Evolutionary conservation across 192 early-diverging fungal species (phyloP).

Genomic region (Podila epigama): DNA sequence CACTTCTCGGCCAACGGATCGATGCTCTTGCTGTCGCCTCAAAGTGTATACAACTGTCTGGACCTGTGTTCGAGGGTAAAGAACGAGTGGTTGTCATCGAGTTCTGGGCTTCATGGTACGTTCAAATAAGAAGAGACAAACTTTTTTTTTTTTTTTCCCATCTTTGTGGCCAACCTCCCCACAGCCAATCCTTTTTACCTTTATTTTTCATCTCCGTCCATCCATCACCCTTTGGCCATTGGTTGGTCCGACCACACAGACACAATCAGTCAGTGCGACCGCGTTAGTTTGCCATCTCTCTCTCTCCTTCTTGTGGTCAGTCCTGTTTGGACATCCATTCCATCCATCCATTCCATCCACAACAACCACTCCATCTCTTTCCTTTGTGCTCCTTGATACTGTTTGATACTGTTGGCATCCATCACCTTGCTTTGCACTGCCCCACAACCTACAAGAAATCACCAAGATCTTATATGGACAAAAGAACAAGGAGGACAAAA

Average conservation of each 20-base stretch:
- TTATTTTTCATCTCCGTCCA: too few relatives aligned
- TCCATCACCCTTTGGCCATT: too few relatives aligned
- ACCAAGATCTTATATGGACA: too few relatives aligned
- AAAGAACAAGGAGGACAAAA: not conserved
- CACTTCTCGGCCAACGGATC: conserved; percentile 13
- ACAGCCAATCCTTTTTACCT: not conserved
- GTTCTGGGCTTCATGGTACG: conserved; percentile 46
- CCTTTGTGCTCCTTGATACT: too few relatives aligned
- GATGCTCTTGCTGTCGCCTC: not conserved
- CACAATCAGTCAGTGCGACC: too few relatives aligned
- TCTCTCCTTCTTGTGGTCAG: not conserved
- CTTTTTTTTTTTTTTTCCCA: not conserved
- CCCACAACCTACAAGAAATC: too few relatives aligned
- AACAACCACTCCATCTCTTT: too few relatives aligned
- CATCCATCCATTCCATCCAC: too few relatives aligned
- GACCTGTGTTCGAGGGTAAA: conserved; percentile 13
- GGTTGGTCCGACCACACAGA: too few relatives aligned
- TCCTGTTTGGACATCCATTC: not conserved
- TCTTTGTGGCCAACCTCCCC: not conserved
- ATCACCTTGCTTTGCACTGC: too few relatives aligned
- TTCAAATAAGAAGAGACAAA: not conserved
- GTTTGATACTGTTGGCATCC: too few relatives aligned
- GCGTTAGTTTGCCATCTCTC: not conserved
- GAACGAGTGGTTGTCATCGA: conserved; percentile 23
- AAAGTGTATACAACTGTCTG: conserved; percentile 23